Conservation (phyloP, 495 filamentous ascomycete genomes). For the Schizothecium vesticola region DNA sequence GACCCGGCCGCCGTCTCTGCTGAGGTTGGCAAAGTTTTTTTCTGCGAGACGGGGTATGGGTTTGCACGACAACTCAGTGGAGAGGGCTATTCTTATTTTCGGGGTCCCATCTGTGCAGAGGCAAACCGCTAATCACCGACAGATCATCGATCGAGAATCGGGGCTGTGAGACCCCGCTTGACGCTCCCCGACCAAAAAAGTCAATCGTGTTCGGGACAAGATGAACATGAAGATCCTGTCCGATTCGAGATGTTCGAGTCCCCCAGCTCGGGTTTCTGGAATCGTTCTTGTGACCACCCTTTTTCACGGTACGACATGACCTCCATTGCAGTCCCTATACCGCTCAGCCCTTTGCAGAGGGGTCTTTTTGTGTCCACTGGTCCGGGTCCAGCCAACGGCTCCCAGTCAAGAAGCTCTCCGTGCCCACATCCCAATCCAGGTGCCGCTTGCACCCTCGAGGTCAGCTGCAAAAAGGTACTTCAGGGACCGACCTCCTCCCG, state of each 20-base stretch:
- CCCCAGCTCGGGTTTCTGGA: conserved; percentile 5
- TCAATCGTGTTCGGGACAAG: conserved; percentile 2
- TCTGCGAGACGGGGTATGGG: neutral
- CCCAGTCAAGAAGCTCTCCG: neutral
- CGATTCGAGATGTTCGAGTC: neutral
- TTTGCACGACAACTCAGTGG: neutral
- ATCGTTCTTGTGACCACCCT: conserved; percentile 1
- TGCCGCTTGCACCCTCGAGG: too few species aligned
- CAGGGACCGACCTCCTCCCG: neutral
- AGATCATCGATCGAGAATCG: neutral
- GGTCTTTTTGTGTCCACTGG: neutral
- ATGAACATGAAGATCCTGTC: neutral
- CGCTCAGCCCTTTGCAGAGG: neutral
- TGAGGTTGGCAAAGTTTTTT: neutral
- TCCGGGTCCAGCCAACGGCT: neutral
- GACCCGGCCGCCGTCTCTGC: neutral
- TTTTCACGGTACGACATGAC: neutral
- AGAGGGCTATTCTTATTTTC: neutral
- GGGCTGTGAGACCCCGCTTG: neutral
- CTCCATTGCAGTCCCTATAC: neutral
- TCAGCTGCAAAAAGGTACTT: neutral
- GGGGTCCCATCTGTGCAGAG: neutral
- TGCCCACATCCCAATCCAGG: too few species aligned
- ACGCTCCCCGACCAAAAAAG: neutral
- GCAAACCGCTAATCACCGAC: neutral